These are phyloP conservation scores for Ascoidea asiatica DNA, from an alignment of 805 yeast genomes.

Conservation along the genomic window DNA sequence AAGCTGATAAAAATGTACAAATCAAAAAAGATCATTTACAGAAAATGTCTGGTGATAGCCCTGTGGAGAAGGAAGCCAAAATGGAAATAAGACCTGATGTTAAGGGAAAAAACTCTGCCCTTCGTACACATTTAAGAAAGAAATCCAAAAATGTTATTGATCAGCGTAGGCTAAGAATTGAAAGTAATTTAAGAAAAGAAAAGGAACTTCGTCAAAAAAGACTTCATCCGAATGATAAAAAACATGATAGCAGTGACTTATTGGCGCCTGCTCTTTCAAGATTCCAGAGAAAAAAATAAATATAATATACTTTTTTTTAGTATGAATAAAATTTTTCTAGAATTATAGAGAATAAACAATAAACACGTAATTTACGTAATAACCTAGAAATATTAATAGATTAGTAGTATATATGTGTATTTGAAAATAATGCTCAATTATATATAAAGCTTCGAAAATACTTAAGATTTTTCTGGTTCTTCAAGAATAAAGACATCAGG, in stretches of 20 bases:
- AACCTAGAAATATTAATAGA: too few species aligned
- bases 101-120: constrained; percentile 70
- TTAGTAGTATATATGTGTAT: too few species aligned
- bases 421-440: too few species aligned
- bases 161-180: constrained; percentile 22
- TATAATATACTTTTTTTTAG: too few species aligned
- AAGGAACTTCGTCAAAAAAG: constrained; percentile 51
- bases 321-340: too few species aligned
- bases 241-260: constrained; percentile 38
- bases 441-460: too few species aligned
- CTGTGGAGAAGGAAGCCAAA: constrained; percentile 29
- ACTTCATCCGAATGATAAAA: constrained; percentile 30
- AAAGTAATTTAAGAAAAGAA: constrained; percentile 43
- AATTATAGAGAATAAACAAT: too few species aligned
- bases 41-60: constrained; percentile 19
- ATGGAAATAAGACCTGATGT: constrained; percentile 53
- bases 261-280: constrained; percentile 36
- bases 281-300: constrained; percentile 19
- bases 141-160: constrained; percentile 16
- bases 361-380: too few species aligned
- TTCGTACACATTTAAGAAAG: constrained; percentile 45
- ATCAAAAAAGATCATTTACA: constrained; percentile 16
- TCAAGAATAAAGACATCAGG: constrained; percentile 65
- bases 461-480: too few species aligned
- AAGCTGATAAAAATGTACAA: constrained; percentile 38